A percentile compares a stretch with the other conserved stretches of the same genome.
phyloP scores from a whole-genome alignment of 177 flowering plant species.

The Vitis hybrid region DNA sequence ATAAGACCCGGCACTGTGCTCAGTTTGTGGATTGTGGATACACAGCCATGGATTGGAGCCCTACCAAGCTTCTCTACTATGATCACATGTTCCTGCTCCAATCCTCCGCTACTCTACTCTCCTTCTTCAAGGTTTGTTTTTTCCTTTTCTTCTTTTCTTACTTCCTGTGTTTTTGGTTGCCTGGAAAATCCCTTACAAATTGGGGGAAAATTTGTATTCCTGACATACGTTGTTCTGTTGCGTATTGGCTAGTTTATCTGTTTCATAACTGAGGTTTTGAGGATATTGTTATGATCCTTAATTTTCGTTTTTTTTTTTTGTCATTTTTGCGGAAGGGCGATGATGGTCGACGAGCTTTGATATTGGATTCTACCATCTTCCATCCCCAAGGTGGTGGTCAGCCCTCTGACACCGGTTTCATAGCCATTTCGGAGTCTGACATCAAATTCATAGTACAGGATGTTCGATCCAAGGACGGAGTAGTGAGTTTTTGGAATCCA shows the following conservation, averaged over 20 bases:
- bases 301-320: background rate
- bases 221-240: background rate
- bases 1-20: too few species aligned
- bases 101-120: conserved; percentile 47
- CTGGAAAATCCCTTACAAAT: too few species aligned
- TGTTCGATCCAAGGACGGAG: conserved; percentile 68
- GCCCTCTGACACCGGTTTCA: conserved; percentile 70
- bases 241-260: too few species aligned
- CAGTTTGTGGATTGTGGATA: too few species aligned
- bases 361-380: conserved; percentile 82
- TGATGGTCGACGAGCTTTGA: conserved; percentile 54
- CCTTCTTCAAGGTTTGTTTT: conserved; percentile 43
- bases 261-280: too few species aligned
- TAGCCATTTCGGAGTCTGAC: conserved; percentile 27
- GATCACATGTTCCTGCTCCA: conserved; percentile 55
- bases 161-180: background rate
- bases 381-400: conserved; percentile 96
- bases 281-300: background rate
- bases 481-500: conserved; percentile 32
- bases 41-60: conserved; percentile 13
- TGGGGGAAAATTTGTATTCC: background rate
- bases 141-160: background rate
- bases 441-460: conserved; percentile 69
- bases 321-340: conserved; percentile 33
- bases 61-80: conserved; percentile 66